Evolutionary conservation across 2,329 filamentous ascomycete species (phyloP).

Genomic region (Huntiella decipiens): DNA sequence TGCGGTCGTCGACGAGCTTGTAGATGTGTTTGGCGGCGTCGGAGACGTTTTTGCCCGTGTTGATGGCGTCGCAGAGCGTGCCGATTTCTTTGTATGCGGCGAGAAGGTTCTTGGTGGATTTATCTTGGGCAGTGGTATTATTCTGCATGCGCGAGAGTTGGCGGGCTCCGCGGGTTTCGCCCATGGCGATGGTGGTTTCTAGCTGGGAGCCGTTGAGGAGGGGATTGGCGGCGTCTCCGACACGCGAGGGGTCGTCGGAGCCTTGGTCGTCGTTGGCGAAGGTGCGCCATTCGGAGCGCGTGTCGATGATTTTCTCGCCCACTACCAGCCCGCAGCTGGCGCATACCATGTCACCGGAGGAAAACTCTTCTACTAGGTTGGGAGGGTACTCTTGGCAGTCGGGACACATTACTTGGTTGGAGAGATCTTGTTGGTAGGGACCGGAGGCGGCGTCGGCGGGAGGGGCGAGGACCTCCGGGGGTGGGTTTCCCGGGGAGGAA

Average conservation of each 20-base stretch:
- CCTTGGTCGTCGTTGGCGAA: slow-evolving; percentile 97
- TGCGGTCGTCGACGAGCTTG: slow-evolving; percentile 84
- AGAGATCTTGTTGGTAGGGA: slow-evolving; percentile 64
- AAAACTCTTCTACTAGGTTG: slow-evolving; percentile 82
- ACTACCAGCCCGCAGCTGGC: slow-evolving; percentile 81
- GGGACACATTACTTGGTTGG: slow-evolving; percentile 65
- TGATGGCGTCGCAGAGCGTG: slow-evolving; percentile 67
- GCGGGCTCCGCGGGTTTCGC: slow-evolving; percentile 50
- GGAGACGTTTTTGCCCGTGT: slow-evolving; percentile 60
- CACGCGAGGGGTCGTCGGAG: slow-evolving; percentile 92
- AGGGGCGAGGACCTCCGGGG: not conserved
- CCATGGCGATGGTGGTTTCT: slow-evolving; percentile 71
- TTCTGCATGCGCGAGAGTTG: slow-evolving; percentile 73
- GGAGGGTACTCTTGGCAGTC: slow-evolving; percentile 89
- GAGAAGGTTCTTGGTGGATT: slow-evolving; percentile 62
- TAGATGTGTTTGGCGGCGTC: slow-evolving; percentile 89
- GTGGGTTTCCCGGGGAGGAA: not conserved
- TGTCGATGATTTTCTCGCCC: slow-evolving; percentile 80
- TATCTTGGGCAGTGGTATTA: slow-evolving; percentile 64
- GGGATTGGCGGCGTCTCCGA: slow-evolving; percentile 81
- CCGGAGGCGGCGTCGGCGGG: slow-evolving; percentile 12
- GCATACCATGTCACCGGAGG: slow-evolving; percentile 82
- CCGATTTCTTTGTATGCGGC: slow-evolving; percentile 81
- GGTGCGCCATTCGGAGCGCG: slow-evolving; percentile 93
- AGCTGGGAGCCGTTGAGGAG: slow-evolving; percentile 81